These are phyloP conservation scores for Gossypium bickii DNA, from an alignment of 345 rosid genomes.

Conservation along the genomic window DNA sequence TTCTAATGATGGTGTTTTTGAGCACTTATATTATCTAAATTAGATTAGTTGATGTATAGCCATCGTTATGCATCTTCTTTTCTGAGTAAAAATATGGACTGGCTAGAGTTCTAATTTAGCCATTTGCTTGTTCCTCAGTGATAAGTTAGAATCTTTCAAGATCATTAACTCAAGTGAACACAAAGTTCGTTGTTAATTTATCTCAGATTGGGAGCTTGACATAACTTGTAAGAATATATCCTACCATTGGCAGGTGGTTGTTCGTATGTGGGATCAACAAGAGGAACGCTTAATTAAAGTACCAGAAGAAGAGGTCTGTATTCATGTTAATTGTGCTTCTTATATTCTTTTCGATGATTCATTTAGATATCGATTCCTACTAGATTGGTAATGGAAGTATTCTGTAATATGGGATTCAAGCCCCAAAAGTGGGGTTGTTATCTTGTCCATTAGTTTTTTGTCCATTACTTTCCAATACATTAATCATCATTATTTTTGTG, in stretches of 20 bases:
- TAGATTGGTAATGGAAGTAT: not conserved
- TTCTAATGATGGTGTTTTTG: not conserved
- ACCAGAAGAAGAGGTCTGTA: slow-evolving; percentile 77
- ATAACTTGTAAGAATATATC: slow-evolving; percentile 10
- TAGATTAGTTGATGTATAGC: not conserved
- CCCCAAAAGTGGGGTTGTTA: not conserved
- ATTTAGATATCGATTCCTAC: not conserved
- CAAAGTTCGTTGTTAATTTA: not conserved
- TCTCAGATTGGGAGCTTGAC: not conserved
- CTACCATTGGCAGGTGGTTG: slow-evolving; percentile 54
- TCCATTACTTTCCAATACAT: not conserved
- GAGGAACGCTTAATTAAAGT: slow-evolving; percentile 63
- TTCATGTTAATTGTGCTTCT: not conserved
- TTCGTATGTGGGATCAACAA: slow-evolving; percentile 69
- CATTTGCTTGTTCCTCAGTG: not conserved
- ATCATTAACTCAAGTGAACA: not conserved
- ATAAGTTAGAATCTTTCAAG: slow-evolving; percentile 1
- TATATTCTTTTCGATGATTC: not conserved
- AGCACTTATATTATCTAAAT: not conserved
- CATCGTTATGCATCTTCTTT: not conserved
- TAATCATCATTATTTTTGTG: not conserved
- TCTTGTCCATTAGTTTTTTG: not conserved
- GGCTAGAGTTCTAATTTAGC: not conserved
- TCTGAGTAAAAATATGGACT: not conserved
- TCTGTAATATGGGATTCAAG: not conserved